Evolutionary conservation across 2,329 filamentous ascomycete genomes (phyloP).

Genomic region (Hypoxylon sp.): DNA sequence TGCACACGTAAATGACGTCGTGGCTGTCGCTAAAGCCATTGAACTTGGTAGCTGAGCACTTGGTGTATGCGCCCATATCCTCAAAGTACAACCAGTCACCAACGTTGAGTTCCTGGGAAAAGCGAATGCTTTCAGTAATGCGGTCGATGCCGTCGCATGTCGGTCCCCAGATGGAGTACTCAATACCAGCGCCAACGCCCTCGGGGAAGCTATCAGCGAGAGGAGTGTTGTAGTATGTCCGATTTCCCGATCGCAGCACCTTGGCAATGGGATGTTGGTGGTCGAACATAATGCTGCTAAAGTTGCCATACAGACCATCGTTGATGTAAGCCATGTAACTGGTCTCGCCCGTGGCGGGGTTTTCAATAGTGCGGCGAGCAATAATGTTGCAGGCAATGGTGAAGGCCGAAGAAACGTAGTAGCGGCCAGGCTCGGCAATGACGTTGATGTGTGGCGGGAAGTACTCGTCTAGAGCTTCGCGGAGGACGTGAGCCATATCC

Average conservation of each 20-base stretch:
- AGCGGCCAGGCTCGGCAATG: slow-evolving; percentile 96
- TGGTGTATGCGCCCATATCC: slow-evolving; percentile 98
- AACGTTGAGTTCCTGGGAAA: slow-evolving; percentile 84
- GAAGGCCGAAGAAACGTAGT: slow-evolving; percentile 94
- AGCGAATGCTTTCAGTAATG: slow-evolving; percentile 85
- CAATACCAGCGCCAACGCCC: slow-evolving; percentile 66
- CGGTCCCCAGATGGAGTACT: slow-evolving; percentile 98
- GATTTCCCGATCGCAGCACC: slow-evolving; percentile 76
- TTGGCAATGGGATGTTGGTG: slow-evolving; percentile 92
- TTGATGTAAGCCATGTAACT: slow-evolving; percentile 99
- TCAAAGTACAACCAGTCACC: slow-evolving; percentile 99
- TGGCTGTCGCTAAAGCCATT: slow-evolving; percentile 96
- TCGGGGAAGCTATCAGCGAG: slow-evolving; percentile 63
- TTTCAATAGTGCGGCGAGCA: slow-evolving; percentile 88
- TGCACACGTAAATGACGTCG: slow-evolving; percentile 94
- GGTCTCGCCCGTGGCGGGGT: slow-evolving; percentile 74
- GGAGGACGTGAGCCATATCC: slow-evolving; percentile 85
- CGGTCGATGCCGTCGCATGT: slow-evolving; percentile 98
- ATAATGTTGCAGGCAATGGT: slow-evolving; percentile 97
- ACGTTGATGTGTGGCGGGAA: slow-evolving; percentile 86
- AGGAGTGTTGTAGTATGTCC: slow-evolving; percentile 71
- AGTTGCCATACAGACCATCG: slow-evolving; percentile 98
- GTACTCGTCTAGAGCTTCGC: slow-evolving; percentile 85
- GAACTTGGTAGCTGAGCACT: slow-evolving; percentile 97
- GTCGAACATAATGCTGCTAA: slow-evolving; percentile 99